Percentiles rank a stretch among this genome's conserved stretches.
Conservation (phyloP, 139 green algal species). For the Gonium pectorale region DNA sequence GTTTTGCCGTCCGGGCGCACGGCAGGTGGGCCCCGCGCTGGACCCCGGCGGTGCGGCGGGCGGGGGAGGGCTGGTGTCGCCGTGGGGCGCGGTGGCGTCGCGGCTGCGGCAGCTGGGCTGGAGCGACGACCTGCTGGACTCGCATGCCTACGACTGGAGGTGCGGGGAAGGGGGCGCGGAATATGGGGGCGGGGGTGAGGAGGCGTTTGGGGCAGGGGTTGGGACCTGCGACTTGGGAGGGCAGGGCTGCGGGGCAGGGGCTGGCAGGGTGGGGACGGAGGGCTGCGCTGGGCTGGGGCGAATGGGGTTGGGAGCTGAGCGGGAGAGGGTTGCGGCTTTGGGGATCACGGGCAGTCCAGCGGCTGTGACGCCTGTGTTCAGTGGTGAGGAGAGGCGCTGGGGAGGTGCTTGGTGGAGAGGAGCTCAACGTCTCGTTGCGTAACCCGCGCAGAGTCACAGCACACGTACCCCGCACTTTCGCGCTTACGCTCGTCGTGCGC, state of each 20-base stretch:
- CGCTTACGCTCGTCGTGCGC: too few relatives aligned
- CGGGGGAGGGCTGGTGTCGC: not conserved
- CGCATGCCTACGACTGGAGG: conserved; percentile 39
- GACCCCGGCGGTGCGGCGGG: not conserved
- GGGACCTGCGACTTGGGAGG: not conserved
- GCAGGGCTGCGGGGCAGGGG: not conserved
- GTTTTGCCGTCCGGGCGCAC: too few relatives aligned
- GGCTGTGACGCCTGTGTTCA: too few relatives aligned
- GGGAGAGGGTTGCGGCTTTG: too few relatives aligned
- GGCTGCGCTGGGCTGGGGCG: too few relatives aligned
- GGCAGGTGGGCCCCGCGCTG: not conserved
- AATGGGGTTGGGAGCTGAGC: not conserved
- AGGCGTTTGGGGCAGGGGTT: not conserved
- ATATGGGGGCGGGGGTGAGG: not conserved
- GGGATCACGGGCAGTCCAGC: too few relatives aligned
- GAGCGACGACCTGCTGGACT: not conserved
- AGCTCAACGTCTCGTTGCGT: too few relatives aligned
- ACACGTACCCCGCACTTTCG: too few relatives aligned
- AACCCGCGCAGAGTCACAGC: too few relatives aligned
- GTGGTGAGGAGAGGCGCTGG: too few relatives aligned
- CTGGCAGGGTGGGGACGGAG: not conserved
- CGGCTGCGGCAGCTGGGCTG: conserved; percentile 16
- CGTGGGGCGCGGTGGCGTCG: not conserved
- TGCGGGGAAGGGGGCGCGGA: not conserved
- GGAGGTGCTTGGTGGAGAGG: too few relatives aligned